These are phyloP conservation scores for Lasiodiplodia citricola DNA, from an alignment of 2,329 filamentous ascomycete species.

Conservation along the genomic window DNA sequence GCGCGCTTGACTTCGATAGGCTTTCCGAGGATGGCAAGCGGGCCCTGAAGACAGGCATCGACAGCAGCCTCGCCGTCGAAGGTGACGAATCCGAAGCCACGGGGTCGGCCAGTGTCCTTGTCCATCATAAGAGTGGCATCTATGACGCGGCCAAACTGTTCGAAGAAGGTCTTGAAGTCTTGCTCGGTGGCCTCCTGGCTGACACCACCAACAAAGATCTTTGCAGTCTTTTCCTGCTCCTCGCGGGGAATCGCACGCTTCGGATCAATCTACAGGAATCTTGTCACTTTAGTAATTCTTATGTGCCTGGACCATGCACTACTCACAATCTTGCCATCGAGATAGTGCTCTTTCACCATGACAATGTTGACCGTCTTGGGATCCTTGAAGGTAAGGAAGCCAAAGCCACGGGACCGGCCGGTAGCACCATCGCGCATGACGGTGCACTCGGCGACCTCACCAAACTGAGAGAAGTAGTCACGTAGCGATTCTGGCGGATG, in stretches of 20 bases:
- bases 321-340: constrained; percentile 97
- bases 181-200: constrained; percentile 96
- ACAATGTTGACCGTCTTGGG: constrained; percentile 98
- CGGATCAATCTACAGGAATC: constrained; percentile 78
- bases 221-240: constrained; percentile 97
- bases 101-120: constrained; percentile 95
- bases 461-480: constrained; percentile 97
- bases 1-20: constrained; percentile 98
- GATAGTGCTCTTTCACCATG: constrained; percentile 98
- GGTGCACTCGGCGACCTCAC: constrained; percentile 95
- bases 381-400: constrained; percentile 97
- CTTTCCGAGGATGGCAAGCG: constrained; percentile 92
- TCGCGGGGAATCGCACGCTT: constrained; percentile 97
- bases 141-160: constrained; percentile 92
- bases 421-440: constrained; percentile 98
- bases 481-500: constrained; percentile 81
- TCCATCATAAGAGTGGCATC: constrained; percentile 99
- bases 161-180: constrained; percentile 96
- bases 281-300: constrained; percentile 24
- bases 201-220: constrained; percentile 98
- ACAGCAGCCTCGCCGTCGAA: constrained; percentile 97
- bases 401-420: constrained; percentile 92
- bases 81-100: constrained; percentile 97
- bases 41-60: constrained; percentile 82
- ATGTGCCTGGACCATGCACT: background rate